Evolutionary conservation across 2,329 filamentous ascomycete genomes (phyloP), one percentile per base, ranked within the genome.

Genomic region (Dactylellina leptospora): DNA sequence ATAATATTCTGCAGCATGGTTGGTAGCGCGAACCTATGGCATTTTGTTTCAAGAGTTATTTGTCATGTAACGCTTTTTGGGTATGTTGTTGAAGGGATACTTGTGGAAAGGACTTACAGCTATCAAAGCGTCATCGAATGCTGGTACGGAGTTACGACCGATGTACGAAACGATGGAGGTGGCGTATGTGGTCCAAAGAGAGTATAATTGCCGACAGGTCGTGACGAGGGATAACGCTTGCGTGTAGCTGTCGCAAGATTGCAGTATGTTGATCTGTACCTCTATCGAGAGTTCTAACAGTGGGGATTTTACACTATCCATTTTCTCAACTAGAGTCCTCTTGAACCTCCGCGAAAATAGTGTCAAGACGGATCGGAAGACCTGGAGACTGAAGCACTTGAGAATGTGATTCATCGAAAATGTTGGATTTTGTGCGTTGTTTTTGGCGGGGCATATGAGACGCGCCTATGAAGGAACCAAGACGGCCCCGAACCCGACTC

Each of bases 41-140:
- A 36, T 36, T 9, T 9, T 2, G 4, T 36, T 10, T 36, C 2
- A 2, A 36, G 6, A 11, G 11, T 6, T 33, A 33, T 33, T 33
- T 6, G 11, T 33, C 11, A 33, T 33, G 28, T 11, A 33, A 33
- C 6, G 11, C 5, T 33, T 33, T 33, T 33, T 33, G 28, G 28
- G 28, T 33, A 33, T 33, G 28, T 33, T 6, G 28, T 6, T 33
- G 11, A 6, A 11, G 28, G 28, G 28, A 33, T 33, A n/a, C 36
- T n/a, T n/a, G n/a, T n/a, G n/a, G n/a, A n/a, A n/a, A n/a, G n/a
- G n/a, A n/a, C n/a, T 53, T 60, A 68, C 62, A 10, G 62, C 47
- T 23, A 68, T 59, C 8, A 68, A 44, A 11, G 62, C 62, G 25
- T 68, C 62, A 28, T 68, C 54, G 25, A 68, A 68, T 11, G 62